These are phyloP conservation scores for Nicotiana attenuata DNA, from an alignment of 257 asterid species.

Conservation along the genomic window DNA sequence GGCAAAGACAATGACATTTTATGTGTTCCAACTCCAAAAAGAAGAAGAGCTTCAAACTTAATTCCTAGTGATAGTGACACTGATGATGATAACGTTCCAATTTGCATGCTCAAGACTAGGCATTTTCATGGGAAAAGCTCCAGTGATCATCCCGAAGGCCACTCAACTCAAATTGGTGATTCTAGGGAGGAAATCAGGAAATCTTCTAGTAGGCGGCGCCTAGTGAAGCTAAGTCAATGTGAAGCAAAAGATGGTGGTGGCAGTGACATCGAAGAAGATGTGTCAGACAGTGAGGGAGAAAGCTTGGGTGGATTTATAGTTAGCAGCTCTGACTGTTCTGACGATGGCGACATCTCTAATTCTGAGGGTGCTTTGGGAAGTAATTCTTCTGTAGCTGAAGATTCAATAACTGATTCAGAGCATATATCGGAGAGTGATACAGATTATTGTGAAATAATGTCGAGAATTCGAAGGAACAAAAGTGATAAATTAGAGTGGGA, in stretches of 20 bases:
- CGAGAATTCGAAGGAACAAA: constrained; percentile 44
- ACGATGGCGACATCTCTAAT: constrained; percentile 15
- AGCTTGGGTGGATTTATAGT: constrained; percentile 55
- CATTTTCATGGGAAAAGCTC: neutral
- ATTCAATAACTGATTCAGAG: constrained; percentile 21
- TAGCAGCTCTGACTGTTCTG: constrained; percentile 30
- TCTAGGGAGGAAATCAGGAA: constrained; percentile 14
- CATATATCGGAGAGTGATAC: constrained; percentile 26
- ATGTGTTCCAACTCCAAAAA: constrained; percentile 21
- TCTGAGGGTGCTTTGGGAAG: constrained; percentile 16
- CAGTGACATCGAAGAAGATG: constrained; percentile 37
- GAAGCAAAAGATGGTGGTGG: constrained; percentile 17
- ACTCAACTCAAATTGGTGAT: constrained; percentile 15
- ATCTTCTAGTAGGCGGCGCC: constrained; percentile 26
- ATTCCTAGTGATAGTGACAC: constrained; percentile 48
- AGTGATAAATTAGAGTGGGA: constrained; percentile 43
- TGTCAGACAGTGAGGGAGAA: constrained; percentile 39
- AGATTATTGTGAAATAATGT: constrained; percentile 40
- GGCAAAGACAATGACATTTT: constrained; percentile 25
- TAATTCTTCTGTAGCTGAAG: constrained; percentile 13
- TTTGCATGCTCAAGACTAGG: constrained; percentile 24
- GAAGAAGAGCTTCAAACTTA: constrained; percentile 29
- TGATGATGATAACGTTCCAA: constrained; percentile 40
- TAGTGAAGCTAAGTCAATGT: constrained; percentile 25
- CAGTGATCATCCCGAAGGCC: neutral